These are phyloP conservation scores for Cyberlindnera japonica DNA, from an alignment of 805 yeast genomes.

Conservation along the genomic window DNA sequence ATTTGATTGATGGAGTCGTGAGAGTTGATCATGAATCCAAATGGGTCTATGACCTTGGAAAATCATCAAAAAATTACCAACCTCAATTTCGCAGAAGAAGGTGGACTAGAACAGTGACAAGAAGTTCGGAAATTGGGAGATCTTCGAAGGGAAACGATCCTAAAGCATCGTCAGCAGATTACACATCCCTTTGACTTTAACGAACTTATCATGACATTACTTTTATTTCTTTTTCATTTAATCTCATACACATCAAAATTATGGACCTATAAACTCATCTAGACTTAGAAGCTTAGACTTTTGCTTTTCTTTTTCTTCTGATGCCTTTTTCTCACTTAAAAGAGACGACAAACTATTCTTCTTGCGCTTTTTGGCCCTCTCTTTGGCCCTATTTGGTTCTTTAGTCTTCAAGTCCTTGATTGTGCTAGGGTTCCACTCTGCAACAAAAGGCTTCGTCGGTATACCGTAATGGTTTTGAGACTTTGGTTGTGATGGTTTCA, in stretches of 20 bases:
- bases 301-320: slow-evolving; percentile 30
- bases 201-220: not conserved
- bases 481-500: slow-evolving; percentile 7
- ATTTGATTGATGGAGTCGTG: slow-evolving; percentile 47
- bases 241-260: too few relatives aligned
- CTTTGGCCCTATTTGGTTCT: slow-evolving; percentile 28
- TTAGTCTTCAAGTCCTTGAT: not conserved
- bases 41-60: slow-evolving; percentile 73
- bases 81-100: slow-evolving; percentile 56
- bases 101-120: slow-evolving; percentile 49
- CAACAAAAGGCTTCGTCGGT: slow-evolving; percentile 20
- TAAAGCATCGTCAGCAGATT: not conserved
- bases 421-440: slow-evolving; percentile 23
- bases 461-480: not conserved
- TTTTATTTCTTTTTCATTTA: not conserved
- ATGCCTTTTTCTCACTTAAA: slow-evolving; percentile 39
- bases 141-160: not conserved
- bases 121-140: slow-evolving; percentile 21
- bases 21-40: slow-evolving; percentile 69
- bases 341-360: slow-evolving; percentile 40
- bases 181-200: not conserved
- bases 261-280: slow-evolving; percentile 44
- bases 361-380: slow-evolving; percentile 45
- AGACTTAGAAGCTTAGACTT: slow-evolving; percentile 39
- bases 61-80: slow-evolving; percentile 26